Percentiles rank a stretch among this genome's conserved stretches.
These are phyloP conservation scores for Cupressus sempervirens DNA, from an alignment of 75 land plant genomes.

Conservation along the genomic window DNA sequence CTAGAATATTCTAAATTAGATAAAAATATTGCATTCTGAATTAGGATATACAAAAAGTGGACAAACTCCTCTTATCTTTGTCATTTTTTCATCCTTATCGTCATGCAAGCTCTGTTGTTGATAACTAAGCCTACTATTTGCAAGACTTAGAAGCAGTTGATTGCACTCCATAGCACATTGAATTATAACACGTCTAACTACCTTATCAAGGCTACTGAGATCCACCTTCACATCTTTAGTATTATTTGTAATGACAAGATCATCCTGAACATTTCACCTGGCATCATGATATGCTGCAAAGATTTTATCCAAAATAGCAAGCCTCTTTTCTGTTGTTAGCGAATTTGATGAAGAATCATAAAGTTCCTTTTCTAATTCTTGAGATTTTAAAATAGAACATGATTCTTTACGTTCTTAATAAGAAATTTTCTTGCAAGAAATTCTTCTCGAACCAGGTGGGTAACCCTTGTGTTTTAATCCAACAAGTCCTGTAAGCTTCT, in stretches of 20 bases:
- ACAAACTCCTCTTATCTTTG: constrained; percentile 94
- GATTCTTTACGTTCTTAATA: too few relatives aligned
- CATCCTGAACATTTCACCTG: constrained; percentile 74
- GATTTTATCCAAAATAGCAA: constrained; percentile 79
- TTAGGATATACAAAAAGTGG: constrained; percentile 74
- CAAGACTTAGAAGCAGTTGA: constrained; percentile 56
- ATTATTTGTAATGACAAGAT: constrained; percentile 78
- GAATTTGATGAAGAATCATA: constrained; percentile 40
- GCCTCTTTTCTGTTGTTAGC: constrained; percentile 70
- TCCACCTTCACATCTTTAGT: constrained; percentile 83
- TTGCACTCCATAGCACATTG: constrained; percentile 86
- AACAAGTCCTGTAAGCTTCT: too few relatives aligned
- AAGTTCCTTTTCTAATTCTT: constrained; percentile 84
- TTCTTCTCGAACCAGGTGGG: too few relatives aligned
- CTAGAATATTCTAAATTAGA: constrained; percentile 84
- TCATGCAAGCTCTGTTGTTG: constrained; percentile 29
- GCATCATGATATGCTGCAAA: constrained; percentile 90
- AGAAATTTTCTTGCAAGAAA: too few relatives aligned
- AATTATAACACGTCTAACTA: constrained; percentile 74
- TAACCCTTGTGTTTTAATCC: too few relatives aligned
- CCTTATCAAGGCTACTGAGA: constrained; percentile 71
- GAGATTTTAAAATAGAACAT: too few relatives aligned
- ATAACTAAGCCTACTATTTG: constrained; percentile 57
- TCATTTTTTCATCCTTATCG: constrained; percentile 60
- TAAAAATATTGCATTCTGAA: constrained; percentile 85